Percentiles rank a stretch among this genome's conserved stretches.
These are phyloP conservation scores for Catunica adiposa DNA, from an alignment of 2,329 filamentous ascomycete genomes.

Conservation along the genomic window DNA sequence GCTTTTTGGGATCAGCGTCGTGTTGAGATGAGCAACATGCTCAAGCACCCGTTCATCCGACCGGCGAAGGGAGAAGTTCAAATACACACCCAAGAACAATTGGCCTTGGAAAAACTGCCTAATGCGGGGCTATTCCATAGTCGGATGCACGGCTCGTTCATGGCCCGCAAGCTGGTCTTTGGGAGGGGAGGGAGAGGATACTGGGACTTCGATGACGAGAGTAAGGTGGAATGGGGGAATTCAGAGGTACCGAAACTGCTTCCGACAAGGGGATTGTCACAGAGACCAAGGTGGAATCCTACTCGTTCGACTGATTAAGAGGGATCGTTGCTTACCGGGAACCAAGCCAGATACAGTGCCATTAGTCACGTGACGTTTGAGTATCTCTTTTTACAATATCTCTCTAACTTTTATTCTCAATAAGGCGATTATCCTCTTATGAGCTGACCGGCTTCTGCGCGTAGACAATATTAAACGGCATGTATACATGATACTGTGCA, in stretches of 20 bases:
- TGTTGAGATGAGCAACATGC: not conserved
- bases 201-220: conserved; percentile 11
- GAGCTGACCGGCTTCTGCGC: conserved; percentile 22
- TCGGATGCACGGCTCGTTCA: conserved; percentile 9
- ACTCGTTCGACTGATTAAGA: too few species aligned
- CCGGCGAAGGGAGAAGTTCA: conserved; percentile 3
- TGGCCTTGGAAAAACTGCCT: conserved; percentile 2
- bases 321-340: too few species aligned
- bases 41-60: not conserved
- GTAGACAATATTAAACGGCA: conserved; percentile 25
- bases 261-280: not conserved
- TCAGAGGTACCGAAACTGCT: not conserved
- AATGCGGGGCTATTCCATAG: conserved; percentile 1
- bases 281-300: too few species aligned
- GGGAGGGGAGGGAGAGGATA: conserved; percentile 9
- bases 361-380: too few species aligned
- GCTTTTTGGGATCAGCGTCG: conserved; percentile 12
- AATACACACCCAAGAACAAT: conserved; percentile 9
- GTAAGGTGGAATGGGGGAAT: conserved; percentile 6
- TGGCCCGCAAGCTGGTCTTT: conserved; percentile 10
- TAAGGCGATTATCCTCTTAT: not conserved
- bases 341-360: too few species aligned
- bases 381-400: too few species aligned
- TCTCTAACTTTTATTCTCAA: not conserved
- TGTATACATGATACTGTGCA: conserved; percentile 24